Evolutionary conservation across 2,329 filamentous ascomycete genomes (phyloP).

Genomic region (Penicillium sp.): DNA sequence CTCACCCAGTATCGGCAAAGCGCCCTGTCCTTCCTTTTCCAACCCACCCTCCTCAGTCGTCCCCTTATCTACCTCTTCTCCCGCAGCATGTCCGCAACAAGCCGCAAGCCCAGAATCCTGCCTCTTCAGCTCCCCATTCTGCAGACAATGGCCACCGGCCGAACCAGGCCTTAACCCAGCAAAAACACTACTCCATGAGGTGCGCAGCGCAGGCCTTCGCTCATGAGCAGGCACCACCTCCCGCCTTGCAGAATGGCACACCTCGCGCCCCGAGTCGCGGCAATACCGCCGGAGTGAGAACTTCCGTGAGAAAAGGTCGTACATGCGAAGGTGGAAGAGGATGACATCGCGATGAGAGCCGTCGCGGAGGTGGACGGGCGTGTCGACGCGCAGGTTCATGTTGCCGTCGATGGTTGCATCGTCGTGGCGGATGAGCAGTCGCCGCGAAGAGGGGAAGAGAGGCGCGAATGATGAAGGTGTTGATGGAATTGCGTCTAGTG

Average conservation of each 20-base stretch:
- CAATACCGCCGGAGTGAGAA: slow-evolving; percentile 89
- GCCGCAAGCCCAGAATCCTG: slow-evolving; percentile 49
- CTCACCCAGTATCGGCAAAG: slow-evolving; percentile 52
- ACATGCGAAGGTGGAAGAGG: slow-evolving; percentile 91
- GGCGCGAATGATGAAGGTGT: slow-evolving; percentile 73
- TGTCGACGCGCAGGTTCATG: slow-evolving; percentile 90
- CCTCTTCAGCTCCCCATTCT: slow-evolving; percentile 40
- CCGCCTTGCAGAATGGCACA: slow-evolving; percentile 73
- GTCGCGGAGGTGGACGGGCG: slow-evolving; percentile 53
- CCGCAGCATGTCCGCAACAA: background rate
- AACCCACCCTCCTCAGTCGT: slow-evolving; percentile 6
- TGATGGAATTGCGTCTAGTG: slow-evolving; percentile 62
- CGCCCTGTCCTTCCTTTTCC: slow-evolving; percentile 1
- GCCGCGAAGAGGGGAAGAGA: slow-evolving; percentile 75
- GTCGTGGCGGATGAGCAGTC: slow-evolving; percentile 77
- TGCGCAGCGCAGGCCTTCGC: slow-evolving; percentile 46
- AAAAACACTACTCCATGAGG: slow-evolving; percentile 54
- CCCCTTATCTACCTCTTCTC: background rate
- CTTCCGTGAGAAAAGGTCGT: slow-evolving; percentile 74
- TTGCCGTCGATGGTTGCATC: slow-evolving; percentile 84
- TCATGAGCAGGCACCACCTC: slow-evolving; percentile 47
- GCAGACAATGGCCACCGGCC: slow-evolving; percentile 39
- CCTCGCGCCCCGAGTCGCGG: slow-evolving; percentile 82
- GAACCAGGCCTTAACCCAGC: slow-evolving; percentile 49
- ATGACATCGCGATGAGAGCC: slow-evolving; percentile 57